Evolutionary conservation across 1,284 basidiomycete species (phyloP).

Genomic region (Stereum hirsutum): DNA sequence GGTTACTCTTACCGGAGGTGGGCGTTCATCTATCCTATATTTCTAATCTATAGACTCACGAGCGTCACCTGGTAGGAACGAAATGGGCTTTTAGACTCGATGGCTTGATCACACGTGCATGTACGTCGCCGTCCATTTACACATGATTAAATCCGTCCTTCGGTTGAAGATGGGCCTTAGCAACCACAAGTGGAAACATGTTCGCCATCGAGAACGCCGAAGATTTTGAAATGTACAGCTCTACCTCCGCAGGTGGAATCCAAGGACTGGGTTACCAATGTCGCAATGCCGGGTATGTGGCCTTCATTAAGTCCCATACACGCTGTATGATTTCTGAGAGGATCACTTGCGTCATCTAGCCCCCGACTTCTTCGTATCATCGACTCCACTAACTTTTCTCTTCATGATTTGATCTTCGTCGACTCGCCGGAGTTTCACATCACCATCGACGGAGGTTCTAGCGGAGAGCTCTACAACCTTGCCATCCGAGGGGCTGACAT

Average conservation of each 20-base stretch:
- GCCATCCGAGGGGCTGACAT: slow-evolving; percentile 26
- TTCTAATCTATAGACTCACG: too few relatives aligned
- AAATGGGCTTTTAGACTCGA: slow-evolving; percentile 26
- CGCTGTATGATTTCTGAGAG: too few relatives aligned
- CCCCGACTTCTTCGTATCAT: slow-evolving; percentile 25
- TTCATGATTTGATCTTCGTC: slow-evolving; percentile 28
- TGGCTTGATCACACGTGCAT: slow-evolving; percentile 21
- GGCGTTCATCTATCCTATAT: too few relatives aligned
- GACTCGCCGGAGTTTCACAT: slow-evolving; percentile 30
- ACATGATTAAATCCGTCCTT: neutral
- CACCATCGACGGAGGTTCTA: slow-evolving; percentile 21
- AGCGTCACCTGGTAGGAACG: too few relatives aligned
- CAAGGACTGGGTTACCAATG: slow-evolving; percentile 23
- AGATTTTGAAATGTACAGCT: slow-evolving; percentile 28
- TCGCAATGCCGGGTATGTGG: slow-evolving; percentile 22
- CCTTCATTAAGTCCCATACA: slow-evolving; percentile 3
- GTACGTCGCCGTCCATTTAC: slow-evolving; percentile 11
- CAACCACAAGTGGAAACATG: slow-evolving; percentile 20
- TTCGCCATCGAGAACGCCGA: slow-evolving; percentile 23
- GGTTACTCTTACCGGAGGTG: slow-evolving; percentile 19
- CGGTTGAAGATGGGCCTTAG: too few relatives aligned
- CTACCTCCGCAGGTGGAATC: slow-evolving; percentile 25
- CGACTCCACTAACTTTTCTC: slow-evolving; percentile 22
- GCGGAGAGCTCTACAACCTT: slow-evolving; percentile 27
- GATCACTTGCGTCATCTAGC: slow-evolving; percentile 6